A percentile compares a stretch with the other conserved stretches of the same genome.
phyloP scores from a whole-genome alignment of 2,329 filamentous ascomycete species.

The Passalora sequoiae region DNA sequence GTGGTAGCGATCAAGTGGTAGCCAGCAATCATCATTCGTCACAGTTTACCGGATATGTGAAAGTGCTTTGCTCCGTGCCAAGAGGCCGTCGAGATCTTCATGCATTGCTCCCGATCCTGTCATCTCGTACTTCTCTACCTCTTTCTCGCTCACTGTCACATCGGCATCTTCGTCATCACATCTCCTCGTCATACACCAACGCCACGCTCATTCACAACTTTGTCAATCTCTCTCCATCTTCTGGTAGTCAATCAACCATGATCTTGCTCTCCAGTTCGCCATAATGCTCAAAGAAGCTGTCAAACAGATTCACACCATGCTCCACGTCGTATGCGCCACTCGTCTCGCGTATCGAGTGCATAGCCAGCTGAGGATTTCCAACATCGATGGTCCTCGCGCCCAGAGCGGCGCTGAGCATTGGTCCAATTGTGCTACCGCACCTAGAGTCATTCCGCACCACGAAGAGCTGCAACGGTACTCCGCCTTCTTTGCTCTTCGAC shows the following conservation, averaged over 20 bases:
- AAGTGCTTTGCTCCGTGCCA: too few relatives aligned
- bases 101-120: too few relatives aligned
- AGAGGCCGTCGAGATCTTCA: too few relatives aligned
- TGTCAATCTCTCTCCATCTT: slow-evolving; percentile 10
- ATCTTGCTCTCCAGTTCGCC: slow-evolving; percentile 78
- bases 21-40: too few relatives aligned
- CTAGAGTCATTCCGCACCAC: slow-evolving; percentile 93
- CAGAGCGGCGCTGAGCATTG: slow-evolving; percentile 85
- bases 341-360: slow-evolving; percentile 96
- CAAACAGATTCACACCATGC: slow-evolving; percentile 78
- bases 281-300: slow-evolving; percentile 80
- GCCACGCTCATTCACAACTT: slow-evolving; percentile 12
- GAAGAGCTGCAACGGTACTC: slow-evolving; percentile 88
- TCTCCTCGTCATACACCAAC: too few relatives aligned
- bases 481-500: slow-evolving; percentile 48
- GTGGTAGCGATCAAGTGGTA: too few relatives aligned
- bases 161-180: too few relatives aligned
- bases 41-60: too few relatives aligned
- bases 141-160: too few relatives aligned
- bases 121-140: too few relatives aligned
- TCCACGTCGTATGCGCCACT: slow-evolving; percentile 83
- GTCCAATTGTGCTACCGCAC: slow-evolving; percentile 94
- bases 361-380: slow-evolving; percentile 88
- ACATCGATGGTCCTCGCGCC: slow-evolving; percentile 86
- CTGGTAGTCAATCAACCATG: slow-evolving; percentile 62